Evolutionary conservation across 257 asterid genomes (phyloP).

Genomic region (Solanum acaule): DNA sequence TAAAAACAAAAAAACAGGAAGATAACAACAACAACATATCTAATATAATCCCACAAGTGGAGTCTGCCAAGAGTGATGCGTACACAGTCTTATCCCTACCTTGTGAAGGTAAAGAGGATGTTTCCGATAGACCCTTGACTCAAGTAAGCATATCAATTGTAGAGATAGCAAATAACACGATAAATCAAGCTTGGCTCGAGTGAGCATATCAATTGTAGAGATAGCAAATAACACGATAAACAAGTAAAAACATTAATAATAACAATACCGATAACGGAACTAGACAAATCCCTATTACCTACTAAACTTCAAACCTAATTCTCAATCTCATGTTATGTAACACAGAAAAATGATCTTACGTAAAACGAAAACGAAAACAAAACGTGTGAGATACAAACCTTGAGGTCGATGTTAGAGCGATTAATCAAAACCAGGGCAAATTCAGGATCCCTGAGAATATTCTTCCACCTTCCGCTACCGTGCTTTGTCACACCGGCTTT

Average conservation of each 20-base stretch:
- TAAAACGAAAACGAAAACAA: neutral
- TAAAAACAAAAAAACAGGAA: neutral
- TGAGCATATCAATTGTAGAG: neutral
- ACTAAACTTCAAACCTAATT: neutral
- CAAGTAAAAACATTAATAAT: neutral
- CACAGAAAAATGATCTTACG: neutral
- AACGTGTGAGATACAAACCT: slow-evolving; percentile 15
- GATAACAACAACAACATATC: neutral
- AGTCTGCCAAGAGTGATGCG: neutral
- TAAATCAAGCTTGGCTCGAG: neutral
- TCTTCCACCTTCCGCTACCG: slow-evolving; percentile 56
- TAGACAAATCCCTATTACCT: neutral
- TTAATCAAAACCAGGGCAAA: slow-evolving; percentile 15
- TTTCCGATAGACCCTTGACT: neutral
- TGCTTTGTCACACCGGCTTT: slow-evolving; percentile 47
- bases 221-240: neutral
- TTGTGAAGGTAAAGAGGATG: neutral
- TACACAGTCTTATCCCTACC: neutral
- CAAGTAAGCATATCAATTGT: neutral
- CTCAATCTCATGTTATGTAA: neutral
- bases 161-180: neutral
- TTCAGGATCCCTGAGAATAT: slow-evolving; percentile 35
- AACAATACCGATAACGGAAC: neutral
- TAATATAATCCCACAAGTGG: neutral
- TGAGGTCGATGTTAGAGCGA: slow-evolving; percentile 62